These are phyloP conservation scores for Fusarium pseudonygamai DNA, from an alignment of 2,329 filamentous ascomycete species.

Conservation along the genomic window DNA sequence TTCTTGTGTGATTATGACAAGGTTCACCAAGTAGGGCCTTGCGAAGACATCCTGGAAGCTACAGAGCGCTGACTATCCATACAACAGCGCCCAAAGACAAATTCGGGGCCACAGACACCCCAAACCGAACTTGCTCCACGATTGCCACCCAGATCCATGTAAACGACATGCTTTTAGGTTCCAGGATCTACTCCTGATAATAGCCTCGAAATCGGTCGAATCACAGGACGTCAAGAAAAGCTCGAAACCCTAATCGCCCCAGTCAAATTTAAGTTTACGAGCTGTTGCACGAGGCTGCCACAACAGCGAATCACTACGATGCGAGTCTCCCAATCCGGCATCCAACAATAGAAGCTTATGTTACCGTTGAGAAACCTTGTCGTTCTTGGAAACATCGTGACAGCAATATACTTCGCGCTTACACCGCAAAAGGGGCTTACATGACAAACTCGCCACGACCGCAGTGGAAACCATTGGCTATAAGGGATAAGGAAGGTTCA, in stretches of 20 bases:
- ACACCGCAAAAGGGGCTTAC: not conserved
- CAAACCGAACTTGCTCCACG: not conserved
- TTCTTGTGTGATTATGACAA: too few relatives aligned
- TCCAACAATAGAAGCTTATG: not conserved
- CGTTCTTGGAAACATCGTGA: not conserved
- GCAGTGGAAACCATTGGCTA: too few relatives aligned
- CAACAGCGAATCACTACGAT: not conserved
- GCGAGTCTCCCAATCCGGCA: not conserved
- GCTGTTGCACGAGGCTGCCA: not conserved
- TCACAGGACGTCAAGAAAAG: not conserved
- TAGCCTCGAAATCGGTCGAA: not conserved
- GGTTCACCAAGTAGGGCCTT: rapidly evolving
- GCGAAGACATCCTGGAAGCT: not conserved
- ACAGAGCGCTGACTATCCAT: not conserved
- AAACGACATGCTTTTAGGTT: not conserved
- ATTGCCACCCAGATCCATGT: not conserved
- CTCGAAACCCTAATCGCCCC: not conserved
- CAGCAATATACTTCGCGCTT: not conserved
- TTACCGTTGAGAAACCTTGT: not conserved
- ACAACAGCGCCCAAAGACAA: not conserved
- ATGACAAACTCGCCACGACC: not conserved
- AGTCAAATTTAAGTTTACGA: not conserved
- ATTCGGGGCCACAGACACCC: not conserved
- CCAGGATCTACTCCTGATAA: not conserved
- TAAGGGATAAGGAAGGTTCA: not conserved